These are phyloP conservation scores for Leccinum subatratum DNA, from an alignment of 1,284 basidiomycete genomes.

Conservation along the genomic window DNA sequence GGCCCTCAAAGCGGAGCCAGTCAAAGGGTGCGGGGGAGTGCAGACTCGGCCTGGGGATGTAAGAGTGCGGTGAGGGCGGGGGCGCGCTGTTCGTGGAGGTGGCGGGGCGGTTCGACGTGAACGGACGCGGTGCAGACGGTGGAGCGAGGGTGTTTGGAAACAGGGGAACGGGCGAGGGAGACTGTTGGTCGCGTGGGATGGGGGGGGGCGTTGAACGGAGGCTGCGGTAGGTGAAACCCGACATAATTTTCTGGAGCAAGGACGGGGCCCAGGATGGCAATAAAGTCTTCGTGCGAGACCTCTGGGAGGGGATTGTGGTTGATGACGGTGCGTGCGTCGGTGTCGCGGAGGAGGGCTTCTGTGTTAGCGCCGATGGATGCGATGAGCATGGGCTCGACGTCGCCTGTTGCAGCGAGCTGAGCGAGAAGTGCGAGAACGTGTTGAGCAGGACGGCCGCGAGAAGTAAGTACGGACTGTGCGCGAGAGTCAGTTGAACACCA, in stretches of 20 bases:
- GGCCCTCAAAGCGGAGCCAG: constrained; percentile 78
- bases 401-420: constrained; percentile 47
- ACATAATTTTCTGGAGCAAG: constrained; percentile 72
- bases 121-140: constrained; percentile 29
- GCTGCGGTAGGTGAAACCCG: constrained; percentile 21
- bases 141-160: constrained; percentile 36
- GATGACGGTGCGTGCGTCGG: constrained; percentile 61
- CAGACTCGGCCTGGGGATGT: constrained; percentile 36
- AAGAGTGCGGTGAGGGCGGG: constrained; percentile 9
- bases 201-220: constrained; percentile 20
- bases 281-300: constrained; percentile 78
- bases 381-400: constrained; percentile 63
- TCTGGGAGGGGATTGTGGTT: constrained; percentile 82
- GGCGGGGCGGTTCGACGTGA: constrained; percentile 25
- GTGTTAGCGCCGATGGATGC: constrained; percentile 68
- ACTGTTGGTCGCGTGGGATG: constrained; percentile 27
- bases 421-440: constrained; percentile 67
- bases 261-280: constrained; percentile 68
- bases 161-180: constrained; percentile 35
- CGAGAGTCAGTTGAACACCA: constrained; percentile 43
- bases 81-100: constrained; percentile 11
- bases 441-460: constrained; percentile 66
- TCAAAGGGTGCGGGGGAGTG: constrained; percentile 71
- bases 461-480: constrained; percentile 62
- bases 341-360: constrained; percentile 66